These are phyloP conservation scores for Thermochaetoides thermophila DNA, from an alignment of 495 filamentous ascomycete genomes.

Conservation along the genomic window DNA sequence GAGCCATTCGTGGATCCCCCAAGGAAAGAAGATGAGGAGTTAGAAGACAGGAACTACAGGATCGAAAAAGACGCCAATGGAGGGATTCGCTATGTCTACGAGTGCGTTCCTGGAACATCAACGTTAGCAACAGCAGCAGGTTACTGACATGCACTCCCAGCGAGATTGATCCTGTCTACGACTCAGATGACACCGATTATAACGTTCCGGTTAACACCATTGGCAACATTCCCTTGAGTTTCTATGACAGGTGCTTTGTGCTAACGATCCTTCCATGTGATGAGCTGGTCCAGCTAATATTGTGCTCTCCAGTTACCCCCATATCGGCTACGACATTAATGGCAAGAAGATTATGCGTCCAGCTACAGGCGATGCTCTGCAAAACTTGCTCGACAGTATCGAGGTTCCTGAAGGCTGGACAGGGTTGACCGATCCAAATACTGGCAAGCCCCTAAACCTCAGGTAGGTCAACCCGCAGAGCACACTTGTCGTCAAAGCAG, in stretches of 20 bases:
- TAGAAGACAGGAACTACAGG: slow-evolving; percentile 39
- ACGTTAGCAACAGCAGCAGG: no score
- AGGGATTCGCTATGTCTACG: slow-evolving; percentile 40
- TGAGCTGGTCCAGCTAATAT: no score
- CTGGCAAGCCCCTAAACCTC: slow-evolving; percentile 79
- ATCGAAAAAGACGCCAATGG: slow-evolving; percentile 42
- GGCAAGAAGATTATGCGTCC: slow-evolving; percentile 95
- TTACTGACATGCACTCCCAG: slow-evolving; percentile 33
- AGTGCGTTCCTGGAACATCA: slow-evolving; percentile 29
- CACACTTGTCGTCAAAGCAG: background rate
- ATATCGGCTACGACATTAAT: slow-evolving; percentile 98
- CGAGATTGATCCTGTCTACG: slow-evolving; percentile 90
- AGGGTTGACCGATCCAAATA: slow-evolving; percentile 81
- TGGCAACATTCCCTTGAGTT: slow-evolving; percentile 81
- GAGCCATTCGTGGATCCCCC: slow-evolving; percentile 23
- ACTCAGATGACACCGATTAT: slow-evolving; percentile 83
- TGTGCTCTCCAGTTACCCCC: slow-evolving; percentile 41
- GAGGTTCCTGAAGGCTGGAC: slow-evolving; percentile 98
- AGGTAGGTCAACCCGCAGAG: slow-evolving; percentile 3
- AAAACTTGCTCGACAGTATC: slow-evolving; percentile 88
- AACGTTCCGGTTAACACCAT: slow-evolving; percentile 75
- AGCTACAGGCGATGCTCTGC: slow-evolving; percentile 83
- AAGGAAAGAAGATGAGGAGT: slow-evolving; percentile 14
- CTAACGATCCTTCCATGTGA: no score
- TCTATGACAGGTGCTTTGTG: slow-evolving; percentile 92